These are phyloP conservation scores for Calonectria pteridis DNA, from an alignment of 2,329 filamentous ascomycete species.

Conservation along the genomic window DNA sequence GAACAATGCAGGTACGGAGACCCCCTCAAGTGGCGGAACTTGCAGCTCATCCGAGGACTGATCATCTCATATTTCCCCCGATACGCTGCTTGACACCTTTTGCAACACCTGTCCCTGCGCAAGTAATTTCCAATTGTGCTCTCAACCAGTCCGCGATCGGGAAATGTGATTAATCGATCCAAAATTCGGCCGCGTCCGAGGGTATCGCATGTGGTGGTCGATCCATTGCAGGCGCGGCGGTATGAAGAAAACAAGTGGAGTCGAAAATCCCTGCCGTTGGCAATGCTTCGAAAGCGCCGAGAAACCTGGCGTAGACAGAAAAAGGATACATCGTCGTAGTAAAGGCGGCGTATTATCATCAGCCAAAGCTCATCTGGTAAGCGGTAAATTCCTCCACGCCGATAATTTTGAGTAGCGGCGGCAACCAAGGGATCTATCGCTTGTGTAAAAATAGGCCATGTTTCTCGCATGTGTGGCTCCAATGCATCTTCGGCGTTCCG, in stretches of 20 bases:
- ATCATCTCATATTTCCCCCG: neutral
- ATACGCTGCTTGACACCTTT: neutral
- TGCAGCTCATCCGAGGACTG: neutral
- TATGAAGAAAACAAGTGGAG: neutral
- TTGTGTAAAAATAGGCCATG: no score
- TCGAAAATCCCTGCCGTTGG: neutral
- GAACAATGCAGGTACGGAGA: neutral
- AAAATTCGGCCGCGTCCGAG: no score
- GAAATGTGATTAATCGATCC: no score
- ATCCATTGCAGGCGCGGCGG: neutral
- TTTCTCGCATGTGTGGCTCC: no score
- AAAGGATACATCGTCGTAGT: neutral
- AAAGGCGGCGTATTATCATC: neutral
- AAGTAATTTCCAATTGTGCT: neutral
- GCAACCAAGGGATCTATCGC: neutral
- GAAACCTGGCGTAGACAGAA: neutral
- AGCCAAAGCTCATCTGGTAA: neutral
- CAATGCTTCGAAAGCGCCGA: neutral
- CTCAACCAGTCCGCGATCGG: neutral
- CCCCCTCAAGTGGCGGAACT: neutral
- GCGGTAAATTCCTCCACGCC: neutral
- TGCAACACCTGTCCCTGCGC: neutral
- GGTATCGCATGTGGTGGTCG: neutral
- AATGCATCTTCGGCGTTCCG: no score
- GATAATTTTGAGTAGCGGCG: neutral